Evolutionary conservation across 768 basidiomycete species (phyloP).

Genomic region (Suillus tomentosus): DNA sequence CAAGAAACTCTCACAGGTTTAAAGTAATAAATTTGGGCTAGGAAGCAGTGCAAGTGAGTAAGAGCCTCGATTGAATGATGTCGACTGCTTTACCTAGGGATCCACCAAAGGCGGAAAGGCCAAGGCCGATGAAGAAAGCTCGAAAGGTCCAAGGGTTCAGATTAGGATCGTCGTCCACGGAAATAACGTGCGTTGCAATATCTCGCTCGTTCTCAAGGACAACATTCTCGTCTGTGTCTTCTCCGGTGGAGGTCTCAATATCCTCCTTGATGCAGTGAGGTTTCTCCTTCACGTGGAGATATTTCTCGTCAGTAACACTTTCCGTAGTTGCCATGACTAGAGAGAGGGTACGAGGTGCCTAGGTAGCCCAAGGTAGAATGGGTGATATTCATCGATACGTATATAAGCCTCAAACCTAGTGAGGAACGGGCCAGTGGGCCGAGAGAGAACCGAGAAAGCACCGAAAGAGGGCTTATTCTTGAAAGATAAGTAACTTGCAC

Average conservation of each 20-base stretch:
- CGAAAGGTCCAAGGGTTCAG: constrained; percentile 41
- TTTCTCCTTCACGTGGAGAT: constrained; percentile 14
- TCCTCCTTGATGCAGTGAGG: constrained; percentile 35
- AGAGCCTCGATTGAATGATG: constrained; percentile 8
- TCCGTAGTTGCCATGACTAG: no score
- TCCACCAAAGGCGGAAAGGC: constrained; percentile 49
- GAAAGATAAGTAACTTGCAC: no score
- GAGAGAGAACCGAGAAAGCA: no score
- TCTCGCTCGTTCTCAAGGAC: constrained; percentile 46
- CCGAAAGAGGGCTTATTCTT: no score
- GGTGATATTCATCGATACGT: no score
- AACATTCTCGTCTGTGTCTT: constrained; percentile 14
- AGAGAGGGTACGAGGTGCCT: no score
- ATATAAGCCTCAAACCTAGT: no score
- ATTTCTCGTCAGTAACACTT: no score
- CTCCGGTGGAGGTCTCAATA: constrained; percentile 26
- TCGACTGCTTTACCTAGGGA: constrained; percentile 40
- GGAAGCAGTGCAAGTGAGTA: constrained; percentile 8
- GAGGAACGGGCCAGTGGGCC: no score
- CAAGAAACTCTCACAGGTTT: constrained; percentile 43
- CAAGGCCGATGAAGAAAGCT: constrained; percentile 54
- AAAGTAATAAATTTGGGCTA: constrained; percentile 63
- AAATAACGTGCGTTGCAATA: constrained; percentile 49
- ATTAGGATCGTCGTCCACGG: constrained; percentile 33
- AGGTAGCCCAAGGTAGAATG: no score